A percentile compares a stretch with the other conserved stretches of the same genome.
Conservation (phyloP, 345 rosid species). For the Carallia pectinifolia region DNA sequence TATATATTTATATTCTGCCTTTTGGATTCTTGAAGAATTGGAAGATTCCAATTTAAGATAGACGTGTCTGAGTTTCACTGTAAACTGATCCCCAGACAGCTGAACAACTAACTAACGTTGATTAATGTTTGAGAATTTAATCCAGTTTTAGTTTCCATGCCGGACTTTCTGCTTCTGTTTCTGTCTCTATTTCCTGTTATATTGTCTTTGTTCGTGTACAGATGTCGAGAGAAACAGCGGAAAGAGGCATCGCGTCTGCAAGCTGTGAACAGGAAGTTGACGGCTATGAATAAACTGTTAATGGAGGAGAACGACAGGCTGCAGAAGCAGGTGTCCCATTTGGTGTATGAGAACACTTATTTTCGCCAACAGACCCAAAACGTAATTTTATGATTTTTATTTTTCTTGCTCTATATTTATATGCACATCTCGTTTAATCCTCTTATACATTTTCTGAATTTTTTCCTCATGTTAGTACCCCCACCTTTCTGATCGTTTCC, state of each 20-base stretch:
- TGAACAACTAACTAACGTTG: too few relatives aligned
- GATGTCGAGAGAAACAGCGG: conserved; percentile 99
- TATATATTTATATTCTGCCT: neutral
- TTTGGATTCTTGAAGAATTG: too few relatives aligned
- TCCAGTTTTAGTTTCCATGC: too few relatives aligned
- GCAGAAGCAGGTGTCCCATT: conserved; percentile 96
- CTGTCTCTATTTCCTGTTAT: conserved; percentile 1
- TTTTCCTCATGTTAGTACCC: too few relatives aligned
- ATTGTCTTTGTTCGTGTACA: conserved; percentile 15
- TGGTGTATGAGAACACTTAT: conserved; percentile 94
- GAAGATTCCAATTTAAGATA: too few relatives aligned
- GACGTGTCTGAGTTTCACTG: too few relatives aligned
- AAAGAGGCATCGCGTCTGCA: conserved; percentile 97
- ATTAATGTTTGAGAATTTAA: too few relatives aligned
- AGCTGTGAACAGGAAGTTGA: conserved; percentile 89
- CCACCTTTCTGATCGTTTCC: neutral
- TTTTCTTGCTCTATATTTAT: neutral
- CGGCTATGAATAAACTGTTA: conserved; percentile 95
- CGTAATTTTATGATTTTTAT: conserved; percentile 31
- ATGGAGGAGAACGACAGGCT: conserved; percentile 99
- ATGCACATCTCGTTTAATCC: too few relatives aligned
- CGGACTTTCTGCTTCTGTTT: too few relatives aligned
- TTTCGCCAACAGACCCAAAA: conserved; percentile 93
- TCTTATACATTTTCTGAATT: too few relatives aligned
- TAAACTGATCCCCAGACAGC: too few relatives aligned